Conservation (phyloP, 2,329 filamentous ascomycete species). For the Exophiala aquamarina region DNA sequence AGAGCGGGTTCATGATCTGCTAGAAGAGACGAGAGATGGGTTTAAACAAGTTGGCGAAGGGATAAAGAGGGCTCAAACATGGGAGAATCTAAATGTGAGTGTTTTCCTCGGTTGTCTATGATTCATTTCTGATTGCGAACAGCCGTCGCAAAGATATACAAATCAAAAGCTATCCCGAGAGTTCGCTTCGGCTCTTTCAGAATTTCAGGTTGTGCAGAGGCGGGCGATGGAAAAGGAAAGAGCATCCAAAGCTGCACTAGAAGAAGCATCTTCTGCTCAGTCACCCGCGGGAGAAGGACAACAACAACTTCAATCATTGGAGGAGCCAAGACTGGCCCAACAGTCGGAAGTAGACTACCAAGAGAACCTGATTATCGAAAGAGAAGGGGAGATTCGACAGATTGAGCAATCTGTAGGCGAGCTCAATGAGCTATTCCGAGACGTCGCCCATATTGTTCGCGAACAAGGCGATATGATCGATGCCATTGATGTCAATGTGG, state of each 20-base stretch:
- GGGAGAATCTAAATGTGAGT: slow-evolving; percentile 77
- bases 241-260: slow-evolving; percentile 77
- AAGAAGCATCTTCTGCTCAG: slow-evolving; percentile 43
- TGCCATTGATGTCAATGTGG: slow-evolving; percentile 84
- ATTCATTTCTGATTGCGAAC: slow-evolving; percentile 10
- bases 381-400: slow-evolving; percentile 93
- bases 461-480: slow-evolving; percentile 90
- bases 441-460: slow-evolving; percentile 95
- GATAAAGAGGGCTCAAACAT: slow-evolving; percentile 86
- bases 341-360: slow-evolving; percentile 98
- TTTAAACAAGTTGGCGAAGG: slow-evolving; percentile 94
- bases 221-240: slow-evolving; percentile 90
- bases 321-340: slow-evolving; percentile 76
- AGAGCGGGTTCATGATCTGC: slow-evolving; percentile 82
- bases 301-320: slow-evolving; percentile 70
- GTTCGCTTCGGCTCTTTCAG: slow-evolving; percentile 82
- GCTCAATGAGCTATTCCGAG: slow-evolving; percentile 92
- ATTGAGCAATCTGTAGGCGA: slow-evolving; percentile 97
- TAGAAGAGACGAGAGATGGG: slow-evolving; percentile 80
- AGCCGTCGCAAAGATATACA: slow-evolving; percentile 95
- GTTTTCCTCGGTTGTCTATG: neutral
- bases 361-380: slow-evolving; percentile 90
- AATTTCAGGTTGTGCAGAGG: slow-evolving; percentile 91
- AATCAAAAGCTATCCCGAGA: slow-evolving; percentile 93
- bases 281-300: slow-evolving; percentile 42